These are phyloP conservation scores for Acanthamoeba castellanii DNA, from an alignment of 208 protist species.

Conservation along the genomic window DNA sequence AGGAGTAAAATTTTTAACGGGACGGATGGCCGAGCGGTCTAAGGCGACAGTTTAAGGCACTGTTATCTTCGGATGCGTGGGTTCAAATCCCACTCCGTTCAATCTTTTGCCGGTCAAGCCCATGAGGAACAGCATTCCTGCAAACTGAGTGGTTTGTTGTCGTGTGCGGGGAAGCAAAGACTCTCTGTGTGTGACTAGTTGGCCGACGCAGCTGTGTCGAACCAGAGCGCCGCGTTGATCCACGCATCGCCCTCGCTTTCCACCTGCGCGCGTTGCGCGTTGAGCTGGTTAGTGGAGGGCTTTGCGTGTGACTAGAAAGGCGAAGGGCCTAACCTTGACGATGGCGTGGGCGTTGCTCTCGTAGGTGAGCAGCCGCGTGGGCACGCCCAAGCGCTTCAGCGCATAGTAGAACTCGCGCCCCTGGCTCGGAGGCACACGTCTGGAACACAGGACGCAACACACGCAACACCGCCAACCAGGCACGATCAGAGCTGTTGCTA, in stretches of 20 bases:
- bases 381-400: neutral
- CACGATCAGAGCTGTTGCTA: neutral
- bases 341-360: slow-evolving; percentile 41
- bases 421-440: slow-evolving; percentile 19
- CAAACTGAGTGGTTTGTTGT: too few species aligned
- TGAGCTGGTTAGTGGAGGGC: neutral
- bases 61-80: too few species aligned
- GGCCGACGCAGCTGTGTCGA: neutral
- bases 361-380: slow-evolving; percentile 22
- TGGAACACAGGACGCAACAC: neutral
- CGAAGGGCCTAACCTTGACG: neutral
- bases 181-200: too few species aligned
- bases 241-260: slow-evolving; percentile 49
- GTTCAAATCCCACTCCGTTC: too few species aligned
- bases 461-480: too few species aligned
- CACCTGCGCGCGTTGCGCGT: neutral
- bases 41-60: too few species aligned
- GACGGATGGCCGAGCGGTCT: too few species aligned
- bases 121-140: too few species aligned
- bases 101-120: too few species aligned
- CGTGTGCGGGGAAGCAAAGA: too few species aligned
- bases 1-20: too few species aligned
- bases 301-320: neutral
- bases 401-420: slow-evolving; percentile 43
- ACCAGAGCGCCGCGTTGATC: slow-evolving; percentile 31